phyloP scores from a whole-genome alignment of 805 yeast species.

The Schizosaccharomyces osmophilus region DNA sequence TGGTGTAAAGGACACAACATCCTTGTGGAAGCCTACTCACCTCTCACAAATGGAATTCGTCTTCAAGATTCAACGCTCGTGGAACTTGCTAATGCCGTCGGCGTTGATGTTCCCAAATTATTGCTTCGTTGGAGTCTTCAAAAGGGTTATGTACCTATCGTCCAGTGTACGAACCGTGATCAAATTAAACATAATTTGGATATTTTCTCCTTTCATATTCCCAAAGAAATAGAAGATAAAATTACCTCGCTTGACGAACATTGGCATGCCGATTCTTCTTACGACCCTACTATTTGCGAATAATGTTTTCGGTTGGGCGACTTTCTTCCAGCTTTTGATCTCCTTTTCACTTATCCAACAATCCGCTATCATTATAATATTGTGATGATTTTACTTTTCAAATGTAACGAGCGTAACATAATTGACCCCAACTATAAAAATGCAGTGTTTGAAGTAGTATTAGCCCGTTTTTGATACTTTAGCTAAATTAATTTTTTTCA shows the following conservation, averaged over 20 bases:
- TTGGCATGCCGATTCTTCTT: neutral
- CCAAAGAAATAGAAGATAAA: neutral
- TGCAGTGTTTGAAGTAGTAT: too few relatives aligned
- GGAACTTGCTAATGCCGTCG: slow-evolving; percentile 24
- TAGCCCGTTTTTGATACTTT: too few relatives aligned
- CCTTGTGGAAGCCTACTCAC: slow-evolving; percentile 53
- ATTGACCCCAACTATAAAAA: too few relatives aligned
- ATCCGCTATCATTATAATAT: too few relatives aligned
- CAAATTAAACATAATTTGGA: slow-evolving; percentile 33
- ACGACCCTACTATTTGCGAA: neutral
- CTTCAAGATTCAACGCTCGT: slow-evolving; percentile 16
- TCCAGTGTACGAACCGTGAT: slow-evolving; percentile 32
- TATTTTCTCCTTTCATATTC: slow-evolving; percentile 20
- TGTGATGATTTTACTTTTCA: too few relatives aligned
- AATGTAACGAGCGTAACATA: too few relatives aligned
- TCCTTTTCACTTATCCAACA: neutral
- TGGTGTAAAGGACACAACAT: slow-evolving; percentile 32
- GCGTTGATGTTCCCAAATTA: slow-evolving; percentile 33
- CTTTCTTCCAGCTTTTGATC: neutral
- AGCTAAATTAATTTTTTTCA: too few relatives aligned
- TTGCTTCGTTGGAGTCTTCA: slow-evolving; percentile 43
- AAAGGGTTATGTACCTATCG: slow-evolving; percentile 32
- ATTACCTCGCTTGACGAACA: neutral
- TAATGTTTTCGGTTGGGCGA: neutral
- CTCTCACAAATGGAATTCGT: slow-evolving; percentile 24